Evolutionary conservation across 129 eudicot species (phyloP).

Genomic region (Tagetes erecta): DNA sequence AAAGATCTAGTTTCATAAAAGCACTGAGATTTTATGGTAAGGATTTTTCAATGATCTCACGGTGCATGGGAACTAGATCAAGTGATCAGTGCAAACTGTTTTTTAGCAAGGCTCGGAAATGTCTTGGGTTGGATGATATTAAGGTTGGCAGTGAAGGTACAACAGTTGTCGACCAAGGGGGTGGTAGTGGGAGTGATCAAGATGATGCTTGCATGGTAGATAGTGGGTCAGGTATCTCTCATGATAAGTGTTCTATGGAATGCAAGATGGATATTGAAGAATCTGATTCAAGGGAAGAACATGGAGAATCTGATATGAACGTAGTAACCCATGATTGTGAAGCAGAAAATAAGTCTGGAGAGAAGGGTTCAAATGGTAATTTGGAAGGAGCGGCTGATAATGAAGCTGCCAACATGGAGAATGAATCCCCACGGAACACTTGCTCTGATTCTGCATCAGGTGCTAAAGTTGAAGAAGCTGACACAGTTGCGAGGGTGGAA

Average conservation of each 20-base stretch:
- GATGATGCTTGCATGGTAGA: conserved; percentile 72
- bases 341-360: background rate
- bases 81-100: conserved; percentile 70
- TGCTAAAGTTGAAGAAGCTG: conserved; percentile 35
- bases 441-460: conserved; percentile 29
- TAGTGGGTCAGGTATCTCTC: conserved; percentile 44
- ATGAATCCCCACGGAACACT: conserved; percentile 19
- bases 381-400: conserved; percentile 28
- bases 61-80: conserved; percentile 61
- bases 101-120: conserved; percentile 80
- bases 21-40: conserved; percentile 68
- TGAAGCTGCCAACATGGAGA: conserved; percentile 23
- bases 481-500: conserved; percentile 22
- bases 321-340: conserved; percentile 4
- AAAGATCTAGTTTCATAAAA: conserved; percentile 62
- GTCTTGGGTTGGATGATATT: conserved; percentile 70
- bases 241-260: conserved; percentile 44
- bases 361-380: conserved; percentile 9
- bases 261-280: conserved; percentile 51
- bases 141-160: conserved; percentile 38
- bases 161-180: conserved; percentile 50
- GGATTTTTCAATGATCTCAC: conserved; percentile 72
- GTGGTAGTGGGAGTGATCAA: conserved; percentile 49
- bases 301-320: conserved; percentile 36
- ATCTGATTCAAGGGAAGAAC: conserved; percentile 32